Conservation (phyloP, 176 grass and related monocot species). For the Hyparrhenia diplandra region DNA sequence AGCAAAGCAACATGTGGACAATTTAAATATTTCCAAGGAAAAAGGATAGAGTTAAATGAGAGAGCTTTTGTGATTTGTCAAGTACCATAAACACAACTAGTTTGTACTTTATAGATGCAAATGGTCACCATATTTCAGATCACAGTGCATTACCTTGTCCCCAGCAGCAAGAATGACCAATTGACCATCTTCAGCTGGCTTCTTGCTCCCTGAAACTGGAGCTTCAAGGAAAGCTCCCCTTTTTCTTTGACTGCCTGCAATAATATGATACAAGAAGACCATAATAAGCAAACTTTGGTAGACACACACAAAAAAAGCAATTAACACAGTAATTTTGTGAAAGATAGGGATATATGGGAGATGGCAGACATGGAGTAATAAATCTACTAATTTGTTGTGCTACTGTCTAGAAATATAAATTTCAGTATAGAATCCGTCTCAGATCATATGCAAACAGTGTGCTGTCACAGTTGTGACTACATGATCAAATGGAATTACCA, state of each 20-base stretch:
- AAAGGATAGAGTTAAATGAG: not conserved
- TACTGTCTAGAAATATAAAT: not conserved
- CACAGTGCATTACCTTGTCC: slow-evolving; percentile 62
- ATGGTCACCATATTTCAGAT: not conserved
- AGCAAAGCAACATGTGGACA: not conserved
- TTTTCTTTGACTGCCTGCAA: slow-evolving; percentile 66
- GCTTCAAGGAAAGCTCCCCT: slow-evolving; percentile 91
- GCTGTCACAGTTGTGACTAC: not conserved
- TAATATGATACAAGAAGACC: slow-evolving; percentile 22
- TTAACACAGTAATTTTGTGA: not conserved
- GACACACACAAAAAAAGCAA: not conserved
- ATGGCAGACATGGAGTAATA: not conserved
- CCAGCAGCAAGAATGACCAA: slow-evolving; percentile 97
- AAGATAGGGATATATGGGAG: not conserved
- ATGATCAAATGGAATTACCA: not conserved
- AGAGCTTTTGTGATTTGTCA: not conserved
- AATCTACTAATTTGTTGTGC: not conserved
- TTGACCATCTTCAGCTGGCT: slow-evolving; percentile 98
- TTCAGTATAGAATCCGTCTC: not conserved
- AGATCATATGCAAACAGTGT: not conserved
- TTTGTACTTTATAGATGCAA: not conserved
- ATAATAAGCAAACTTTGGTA: not conserved
- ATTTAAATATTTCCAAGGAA: not conserved
- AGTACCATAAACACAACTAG: not conserved
- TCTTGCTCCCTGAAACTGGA: slow-evolving; percentile 98